phyloP scores from a whole-genome alignment of 2,329 filamentous ascomycete species.

The Fusarium domesticum region DNA sequence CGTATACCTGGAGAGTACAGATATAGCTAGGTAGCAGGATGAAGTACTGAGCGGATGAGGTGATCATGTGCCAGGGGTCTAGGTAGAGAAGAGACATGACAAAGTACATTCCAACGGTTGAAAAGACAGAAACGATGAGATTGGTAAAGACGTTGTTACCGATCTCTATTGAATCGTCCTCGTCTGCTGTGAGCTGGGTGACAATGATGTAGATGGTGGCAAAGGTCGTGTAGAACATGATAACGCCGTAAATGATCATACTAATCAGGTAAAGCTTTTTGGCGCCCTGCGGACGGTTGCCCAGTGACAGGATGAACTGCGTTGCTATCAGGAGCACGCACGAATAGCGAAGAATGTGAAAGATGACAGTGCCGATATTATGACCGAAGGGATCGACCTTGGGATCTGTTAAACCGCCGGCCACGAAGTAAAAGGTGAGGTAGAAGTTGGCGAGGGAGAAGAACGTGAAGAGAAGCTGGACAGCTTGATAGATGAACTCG shows the following conservation, averaged over 20 bases:
- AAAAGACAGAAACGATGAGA: constrained; percentile 83
- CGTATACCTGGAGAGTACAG: constrained; percentile 95
- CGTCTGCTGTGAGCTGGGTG: constrained; percentile 61
- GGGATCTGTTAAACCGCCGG: constrained; percentile 78
- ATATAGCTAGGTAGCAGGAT: constrained; percentile 89
- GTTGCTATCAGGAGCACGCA: constrained; percentile 85
- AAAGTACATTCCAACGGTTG: constrained; percentile 92
- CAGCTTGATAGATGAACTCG: constrained; percentile 92
- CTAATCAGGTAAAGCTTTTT: constrained; percentile 84
- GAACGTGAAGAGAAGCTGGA: constrained; percentile 92
- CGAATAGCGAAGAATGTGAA: constrained; percentile 79
- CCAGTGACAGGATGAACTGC: constrained; percentile 94
- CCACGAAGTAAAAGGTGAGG: constrained; percentile 97
- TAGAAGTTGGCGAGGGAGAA: constrained; percentile 99
- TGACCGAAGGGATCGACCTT: constrained; percentile 88
- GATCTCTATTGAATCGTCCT: constrained; percentile 51
- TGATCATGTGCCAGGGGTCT: constrained; percentile 99
- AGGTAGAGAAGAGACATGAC: constrained; percentile 95
- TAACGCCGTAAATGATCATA: constrained; percentile 86
- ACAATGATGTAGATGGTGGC: constrained; percentile 86
- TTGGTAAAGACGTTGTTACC: constrained; percentile 94
- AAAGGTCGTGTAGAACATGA: constrained; percentile 96
- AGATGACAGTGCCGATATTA: constrained; percentile 78
- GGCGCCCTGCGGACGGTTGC: constrained; percentile 92
- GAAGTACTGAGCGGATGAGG: constrained; percentile 87